These are phyloP conservation scores for Aspergillus sclerotialis DNA, from an alignment of 2,329 filamentous ascomycete species.

Conservation along the genomic window DNA sequence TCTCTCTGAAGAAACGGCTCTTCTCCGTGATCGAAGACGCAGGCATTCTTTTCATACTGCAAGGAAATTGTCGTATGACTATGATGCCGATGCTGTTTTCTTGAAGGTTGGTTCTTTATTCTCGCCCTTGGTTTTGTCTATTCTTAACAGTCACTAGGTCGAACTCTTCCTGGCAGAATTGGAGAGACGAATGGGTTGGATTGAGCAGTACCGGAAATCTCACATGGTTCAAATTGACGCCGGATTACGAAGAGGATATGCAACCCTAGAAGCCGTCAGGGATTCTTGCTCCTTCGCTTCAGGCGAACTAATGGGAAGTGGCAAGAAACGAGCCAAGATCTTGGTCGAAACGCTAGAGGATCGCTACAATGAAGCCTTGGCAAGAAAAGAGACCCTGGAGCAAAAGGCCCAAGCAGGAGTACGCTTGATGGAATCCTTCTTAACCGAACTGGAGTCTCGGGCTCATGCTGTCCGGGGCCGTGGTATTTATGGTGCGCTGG, in stretches of 20 bases:
- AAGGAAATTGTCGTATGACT: conserved; percentile 36
- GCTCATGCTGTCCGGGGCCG: conserved; percentile 74
- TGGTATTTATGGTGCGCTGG: conserved; percentile 70
- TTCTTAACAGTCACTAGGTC: conserved; percentile 25
- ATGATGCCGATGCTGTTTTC: conserved; percentile 40
- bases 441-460: conserved; percentile 76
- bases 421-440: conserved; percentile 74
- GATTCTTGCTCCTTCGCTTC: conserved; percentile 84
- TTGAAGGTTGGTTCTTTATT: conserved; percentile 27
- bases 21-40: conserved; percentile 34
- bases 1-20: conserved; percentile 24
- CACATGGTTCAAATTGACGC: conserved; percentile 74
- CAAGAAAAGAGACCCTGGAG: conserved; percentile 76
- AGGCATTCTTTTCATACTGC: conserved; percentile 40
- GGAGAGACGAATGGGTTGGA: conserved; percentile 75
- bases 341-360: conserved; percentile 89
- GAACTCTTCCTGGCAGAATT: conserved; percentile 63
- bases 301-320: conserved; percentile 81
- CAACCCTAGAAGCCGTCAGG: conserved; percentile 77
- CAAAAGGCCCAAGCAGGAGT: conserved; percentile 88
- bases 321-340: conserved; percentile 73
- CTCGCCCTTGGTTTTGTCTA: conserved; percentile 3
- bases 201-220: conserved; percentile 81
- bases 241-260: conserved; percentile 76
- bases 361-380: conserved; percentile 78